These are phyloP conservation scores for Ustilago xerochloae DNA, from an alignment of 1,284 basidiomycete species.

Conservation along the genomic window DNA sequence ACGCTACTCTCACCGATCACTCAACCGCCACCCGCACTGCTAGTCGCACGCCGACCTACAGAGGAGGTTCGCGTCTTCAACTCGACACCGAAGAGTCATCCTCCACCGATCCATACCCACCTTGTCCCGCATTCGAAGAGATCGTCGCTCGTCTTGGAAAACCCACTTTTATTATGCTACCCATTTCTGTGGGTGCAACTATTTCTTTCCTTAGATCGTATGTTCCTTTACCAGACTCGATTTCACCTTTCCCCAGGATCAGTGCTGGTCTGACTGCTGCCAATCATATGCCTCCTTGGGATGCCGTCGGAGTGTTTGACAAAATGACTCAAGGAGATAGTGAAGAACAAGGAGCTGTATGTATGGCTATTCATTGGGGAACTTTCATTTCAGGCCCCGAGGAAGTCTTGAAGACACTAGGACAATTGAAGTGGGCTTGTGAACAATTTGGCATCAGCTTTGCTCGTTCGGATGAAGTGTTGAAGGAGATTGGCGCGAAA, in stretches of 20 bases:
- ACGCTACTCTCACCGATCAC: conserved; percentile 5
- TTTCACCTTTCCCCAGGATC: conserved; percentile 57
- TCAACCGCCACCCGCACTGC: neutral
- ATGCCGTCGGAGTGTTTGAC: conserved; percentile 53
- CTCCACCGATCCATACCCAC: conserved; percentile 48
- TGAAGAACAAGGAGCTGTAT: conserved; percentile 8
- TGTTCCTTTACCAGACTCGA: conserved; percentile 51
- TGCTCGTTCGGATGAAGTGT: conserved; percentile 5
- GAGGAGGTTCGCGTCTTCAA: conserved; percentile 21
- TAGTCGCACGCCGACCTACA: conserved; percentile 11
- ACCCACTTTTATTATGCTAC: conserved; percentile 58
- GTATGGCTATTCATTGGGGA: conserved; percentile 48
- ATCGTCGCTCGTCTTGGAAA: conserved; percentile 47
- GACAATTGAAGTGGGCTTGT: conserved; percentile 43
- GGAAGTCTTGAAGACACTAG: conserved; percentile 44
- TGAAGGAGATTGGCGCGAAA: neutral
- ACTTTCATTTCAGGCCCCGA: conserved; percentile 43
- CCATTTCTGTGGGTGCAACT: conserved; percentile 65
- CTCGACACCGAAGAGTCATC: neutral
- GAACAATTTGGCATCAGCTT: conserved; percentile 14
- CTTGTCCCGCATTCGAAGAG: conserved; percentile 62
- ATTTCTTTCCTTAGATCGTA: conserved; percentile 61
- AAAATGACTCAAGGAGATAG: conserved; percentile 30
- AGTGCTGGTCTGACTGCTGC: conserved; percentile 56
- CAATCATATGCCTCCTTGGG: conserved; percentile 63